phyloP scores from a whole-genome alignment of 345 rosid species.

The Citrus sinensis region DVS_A1.0 CM039163.1:4337501-4338000 shows the following conservation, averaged over 20 bases:
- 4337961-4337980: constrained; percentile 22
- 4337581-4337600: constrained; percentile 19
- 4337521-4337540: constrained; percentile 42
- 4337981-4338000: constrained; percentile 15
- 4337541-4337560: constrained; percentile 73
- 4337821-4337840: constrained; percentile 51
- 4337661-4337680: constrained; percentile 14
- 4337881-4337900: constrained; percentile 51
- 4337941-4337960: constrained; percentile 68
- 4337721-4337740: constrained; percentile 45
- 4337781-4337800: constrained; percentile 46
- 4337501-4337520: constrained; percentile 44
- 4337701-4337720: constrained; percentile 64
- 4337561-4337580: constrained; percentile 18
- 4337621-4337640: not conserved
- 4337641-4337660: not conserved
- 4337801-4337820: constrained; percentile 46
- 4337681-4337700: constrained; percentile 26
- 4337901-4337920: constrained; percentile 56
- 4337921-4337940: constrained; percentile 71
- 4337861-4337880: constrained; percentile 40
- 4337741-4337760: constrained; percentile 45
- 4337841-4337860: constrained; percentile 42
- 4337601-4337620: not conserved
- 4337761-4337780: constrained; percentile 57